Evolutionary conservation across 2,329 filamentous ascomycete genomes (phyloP).

Genomic region (Botrytis fragariae): DNA sequence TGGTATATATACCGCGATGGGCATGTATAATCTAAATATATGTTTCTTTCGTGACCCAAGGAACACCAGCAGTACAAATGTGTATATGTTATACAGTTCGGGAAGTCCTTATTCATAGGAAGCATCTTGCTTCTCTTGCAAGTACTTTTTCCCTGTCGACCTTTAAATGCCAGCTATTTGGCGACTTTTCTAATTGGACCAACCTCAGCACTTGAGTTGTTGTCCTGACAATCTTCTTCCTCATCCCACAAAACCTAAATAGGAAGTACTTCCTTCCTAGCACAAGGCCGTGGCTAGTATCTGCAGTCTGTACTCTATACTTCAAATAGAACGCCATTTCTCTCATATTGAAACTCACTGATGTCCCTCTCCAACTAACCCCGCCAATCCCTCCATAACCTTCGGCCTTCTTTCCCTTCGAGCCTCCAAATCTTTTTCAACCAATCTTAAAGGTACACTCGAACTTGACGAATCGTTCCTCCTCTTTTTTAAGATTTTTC

Average conservation of each 20-base stretch:
- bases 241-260: background rate
- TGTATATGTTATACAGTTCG: background rate
- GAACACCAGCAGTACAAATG: background rate
- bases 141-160: background rate
- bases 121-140: background rate
- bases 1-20: background rate
- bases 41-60: background rate
- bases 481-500: background rate
- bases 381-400: slow-evolving; percentile 15
- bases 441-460: slow-evolving; percentile 24
- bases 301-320: background rate
- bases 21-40: background rate
- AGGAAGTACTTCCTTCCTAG: background rate
- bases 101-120: background rate
- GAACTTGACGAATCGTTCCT: background rate
- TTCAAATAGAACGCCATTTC: background rate
- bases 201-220: slow-evolving; percentile 11
- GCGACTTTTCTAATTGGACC: background rate
- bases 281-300: background rate
- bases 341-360: background rate
- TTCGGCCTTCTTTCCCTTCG: background rate
- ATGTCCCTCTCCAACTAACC: background rate
- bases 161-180: no score
- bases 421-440: slow-evolving; percentile 12
- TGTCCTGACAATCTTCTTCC: background rate